These are phyloP conservation scores for Pichia occidentalis DNA, from an alignment of 805 yeast genomes.

Conservation along the genomic window DNA sequence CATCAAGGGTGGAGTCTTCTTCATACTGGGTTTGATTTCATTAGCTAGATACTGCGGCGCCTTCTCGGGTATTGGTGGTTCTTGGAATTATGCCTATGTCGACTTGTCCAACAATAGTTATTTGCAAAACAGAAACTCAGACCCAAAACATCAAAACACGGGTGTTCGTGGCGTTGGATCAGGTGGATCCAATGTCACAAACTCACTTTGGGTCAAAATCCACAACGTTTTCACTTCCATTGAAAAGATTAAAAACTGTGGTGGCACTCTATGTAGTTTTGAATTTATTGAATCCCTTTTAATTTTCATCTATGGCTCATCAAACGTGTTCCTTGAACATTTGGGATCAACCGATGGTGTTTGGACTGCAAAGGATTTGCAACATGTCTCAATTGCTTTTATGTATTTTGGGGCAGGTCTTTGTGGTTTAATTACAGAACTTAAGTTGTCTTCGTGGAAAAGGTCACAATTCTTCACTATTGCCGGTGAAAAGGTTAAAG, in stretches of 20 bases:
- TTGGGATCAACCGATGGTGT: slow-evolving; percentile 69
- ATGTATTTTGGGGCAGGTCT: slow-evolving; percentile 88
- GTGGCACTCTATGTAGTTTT: slow-evolving; percentile 52
- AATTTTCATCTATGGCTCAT: slow-evolving; percentile 80
- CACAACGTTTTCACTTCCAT: background rate
- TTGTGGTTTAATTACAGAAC: slow-evolving; percentile 80
- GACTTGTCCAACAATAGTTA: no score
- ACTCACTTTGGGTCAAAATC: slow-evolving; percentile 3
- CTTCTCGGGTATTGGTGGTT: slow-evolving; percentile 70
- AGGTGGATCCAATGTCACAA: slow-evolving; percentile 5
- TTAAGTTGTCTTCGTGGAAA: slow-evolving; percentile 58
- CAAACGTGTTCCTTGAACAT: slow-evolving; percentile 89
- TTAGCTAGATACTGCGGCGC: slow-evolving; percentile 85
- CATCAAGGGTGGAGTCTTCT: slow-evolving; percentile 91
- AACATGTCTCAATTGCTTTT: slow-evolving; percentile 86
- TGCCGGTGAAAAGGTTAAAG: slow-evolving; percentile 15
- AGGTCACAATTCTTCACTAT: slow-evolving; percentile 21
- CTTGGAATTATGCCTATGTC: slow-evolving; percentile 63
- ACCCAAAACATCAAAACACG: background rate
- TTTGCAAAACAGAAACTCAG: slow-evolving; percentile 20
- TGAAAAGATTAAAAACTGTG: slow-evolving; percentile 24
- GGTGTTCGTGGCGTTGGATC: slow-evolving; percentile 8
- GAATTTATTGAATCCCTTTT: slow-evolving; percentile 77
- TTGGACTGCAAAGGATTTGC: slow-evolving; percentile 88
- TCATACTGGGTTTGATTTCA: slow-evolving; percentile 68